These are phyloP conservation scores for Entomortierella beljakovae DNA, from an alignment of 192 early-diverging fungal genomes.

Conservation along the genomic window DNA sequence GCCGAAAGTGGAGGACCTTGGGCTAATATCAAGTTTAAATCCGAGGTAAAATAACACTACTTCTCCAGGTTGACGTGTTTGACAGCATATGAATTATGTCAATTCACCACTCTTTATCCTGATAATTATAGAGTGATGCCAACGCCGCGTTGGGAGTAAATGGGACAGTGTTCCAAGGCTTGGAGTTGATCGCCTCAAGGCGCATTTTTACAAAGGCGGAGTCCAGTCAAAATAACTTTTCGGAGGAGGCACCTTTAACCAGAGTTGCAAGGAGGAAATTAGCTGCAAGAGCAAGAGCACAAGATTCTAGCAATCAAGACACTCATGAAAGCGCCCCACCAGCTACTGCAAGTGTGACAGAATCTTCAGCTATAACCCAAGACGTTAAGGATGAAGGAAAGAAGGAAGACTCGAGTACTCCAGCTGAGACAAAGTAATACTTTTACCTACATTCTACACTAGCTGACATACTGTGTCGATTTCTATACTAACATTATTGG, in stretches of 20 bases:
- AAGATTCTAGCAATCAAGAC: neutral
- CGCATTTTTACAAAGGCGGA: constrained; percentile 12
- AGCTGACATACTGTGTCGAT: too few relatives aligned
- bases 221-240: neutral
- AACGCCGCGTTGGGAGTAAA: constrained; percentile 25
- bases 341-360: neutral
- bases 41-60: constrained; percentile 16
- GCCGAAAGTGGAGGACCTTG: constrained; percentile 9
- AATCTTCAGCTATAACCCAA: neutral
- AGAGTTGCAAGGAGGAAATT: neutral
- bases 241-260: neutral
- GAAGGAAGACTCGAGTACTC: neutral
- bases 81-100: too few relatives aligned
- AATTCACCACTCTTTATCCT: too few relatives aligned
- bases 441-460: too few relatives aligned
- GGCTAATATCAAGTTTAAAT: constrained; percentile 44
- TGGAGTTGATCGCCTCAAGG: constrained; percentile 15
- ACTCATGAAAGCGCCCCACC: too few relatives aligned
- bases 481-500: too few relatives aligned
- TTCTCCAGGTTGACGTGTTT: too few relatives aligned
- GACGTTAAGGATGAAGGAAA: neutral
- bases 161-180: constrained; percentile 28
- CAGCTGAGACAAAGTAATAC: neutral
- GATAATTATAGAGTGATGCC: constrained; percentile 28
- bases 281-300: neutral